phyloP scores from a whole-genome alignment of 352 stramenopile species.

The Aphanomyces invadans region DNA sequence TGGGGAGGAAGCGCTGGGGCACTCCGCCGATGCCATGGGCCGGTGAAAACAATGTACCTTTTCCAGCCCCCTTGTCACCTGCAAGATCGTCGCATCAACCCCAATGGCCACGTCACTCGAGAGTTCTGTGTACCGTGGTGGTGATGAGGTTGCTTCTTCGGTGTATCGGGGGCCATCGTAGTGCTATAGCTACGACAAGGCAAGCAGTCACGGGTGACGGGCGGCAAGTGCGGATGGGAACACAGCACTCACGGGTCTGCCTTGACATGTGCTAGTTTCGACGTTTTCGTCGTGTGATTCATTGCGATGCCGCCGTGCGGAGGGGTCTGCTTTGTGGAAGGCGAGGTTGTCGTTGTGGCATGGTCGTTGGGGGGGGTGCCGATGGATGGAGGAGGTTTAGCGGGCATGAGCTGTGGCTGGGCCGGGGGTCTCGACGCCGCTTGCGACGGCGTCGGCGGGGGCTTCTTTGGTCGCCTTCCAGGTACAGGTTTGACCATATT shows the following conservation, averaged over 20 bases:
- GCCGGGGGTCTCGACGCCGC: neutral
- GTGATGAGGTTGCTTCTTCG: neutral
- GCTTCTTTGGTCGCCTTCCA: neutral
- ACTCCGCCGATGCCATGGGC: neutral
- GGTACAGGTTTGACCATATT: conserved; percentile 26
- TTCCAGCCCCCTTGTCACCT: neutral
- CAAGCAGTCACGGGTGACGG: too few relatives aligned
- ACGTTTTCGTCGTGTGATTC: neutral
- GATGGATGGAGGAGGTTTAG: neutral
- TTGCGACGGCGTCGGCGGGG: neutral
- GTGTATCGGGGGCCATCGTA: neutral
- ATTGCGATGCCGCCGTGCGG: neutral
- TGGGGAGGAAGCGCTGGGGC: conserved; percentile 4
- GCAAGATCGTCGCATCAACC: too few relatives aligned
- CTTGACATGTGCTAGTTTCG: too few relatives aligned
- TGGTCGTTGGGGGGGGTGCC: too few relatives aligned
- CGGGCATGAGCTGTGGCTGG: neutral
- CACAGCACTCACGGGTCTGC: too few relatives aligned
- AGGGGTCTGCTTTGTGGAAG: neutral
- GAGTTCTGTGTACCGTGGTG: neutral
- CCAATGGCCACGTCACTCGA: neutral
- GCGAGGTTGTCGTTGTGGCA: too few relatives aligned
- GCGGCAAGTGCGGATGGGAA: too few relatives aligned
- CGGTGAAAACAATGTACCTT: neutral
- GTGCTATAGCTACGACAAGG: neutral